A percentile compares a stretch with the other conserved stretches of the same genome.
Evolutionary conservation across 495 filamentous ascomycete species (phyloP).

Genomic region (Talaromyces proteolyticus): DNA sequence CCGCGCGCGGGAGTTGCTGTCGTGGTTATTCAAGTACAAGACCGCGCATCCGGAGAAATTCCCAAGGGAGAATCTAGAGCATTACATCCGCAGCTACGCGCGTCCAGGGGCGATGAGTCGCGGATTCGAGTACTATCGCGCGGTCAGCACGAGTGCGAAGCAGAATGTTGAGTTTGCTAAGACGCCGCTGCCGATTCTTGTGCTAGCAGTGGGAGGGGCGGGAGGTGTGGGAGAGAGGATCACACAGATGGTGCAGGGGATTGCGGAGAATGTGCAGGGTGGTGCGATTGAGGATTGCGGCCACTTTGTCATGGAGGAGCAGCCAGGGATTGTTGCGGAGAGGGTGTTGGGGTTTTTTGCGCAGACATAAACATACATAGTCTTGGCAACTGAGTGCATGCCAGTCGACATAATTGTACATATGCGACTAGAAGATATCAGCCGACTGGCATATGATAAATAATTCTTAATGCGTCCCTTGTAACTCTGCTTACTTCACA

Average conservation of each 20-base stretch:
- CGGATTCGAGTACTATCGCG: constrained; percentile 24
- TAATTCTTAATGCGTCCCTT: no score
- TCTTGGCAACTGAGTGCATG: no score
- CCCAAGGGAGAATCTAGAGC: constrained; percentile 12
- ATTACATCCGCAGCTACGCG: constrained; percentile 18
- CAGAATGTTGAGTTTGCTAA: constrained; percentile 19
- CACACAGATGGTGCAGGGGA: constrained; percentile 12
- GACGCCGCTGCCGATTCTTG: constrained; percentile 15
- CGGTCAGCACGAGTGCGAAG: constrained; percentile 17
- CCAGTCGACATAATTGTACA: no score
- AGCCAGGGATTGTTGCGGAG: constrained; percentile 15
- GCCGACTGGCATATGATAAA: no score
- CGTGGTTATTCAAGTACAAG: constrained; percentile 21
- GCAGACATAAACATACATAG: background rate
- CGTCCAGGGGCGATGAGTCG: constrained; percentile 22
- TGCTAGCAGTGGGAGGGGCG: constrained; percentile 16
- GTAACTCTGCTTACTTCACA: no score
- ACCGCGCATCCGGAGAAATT: constrained; percentile 12
- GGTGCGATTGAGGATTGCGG: constrained; percentile 20
- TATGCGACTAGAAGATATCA: no score
- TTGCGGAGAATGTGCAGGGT: constrained; percentile 13
- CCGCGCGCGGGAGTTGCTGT: constrained; percentile 17
- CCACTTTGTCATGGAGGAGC: constrained; percentile 20
- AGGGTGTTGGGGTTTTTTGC: constrained; percentile 17
- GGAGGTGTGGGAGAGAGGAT: constrained; percentile 16